These are phyloP conservation scores for Nigrospora osmanthi DNA, from an alignment of 2,329 filamentous ascomycete genomes.

Conservation along the genomic window DNA sequence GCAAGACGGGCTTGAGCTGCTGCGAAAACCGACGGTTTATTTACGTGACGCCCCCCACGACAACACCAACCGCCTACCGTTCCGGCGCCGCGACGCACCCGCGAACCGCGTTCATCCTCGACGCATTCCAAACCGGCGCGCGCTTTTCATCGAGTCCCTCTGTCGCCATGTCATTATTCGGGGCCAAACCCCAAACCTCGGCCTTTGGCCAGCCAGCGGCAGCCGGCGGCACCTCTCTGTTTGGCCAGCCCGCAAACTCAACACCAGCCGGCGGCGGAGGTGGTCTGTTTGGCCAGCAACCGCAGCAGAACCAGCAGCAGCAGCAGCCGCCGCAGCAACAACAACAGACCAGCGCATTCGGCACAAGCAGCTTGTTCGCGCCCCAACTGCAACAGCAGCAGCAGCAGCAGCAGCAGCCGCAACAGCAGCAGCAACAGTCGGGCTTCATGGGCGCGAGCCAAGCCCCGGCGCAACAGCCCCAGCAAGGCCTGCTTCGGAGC, in stretches of 20 bases:
- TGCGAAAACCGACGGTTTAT: too few relatives aligned
- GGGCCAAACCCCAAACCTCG: conserved; percentile 4
- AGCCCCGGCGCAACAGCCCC: conserved; percentile 15
- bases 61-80: too few relatives aligned
- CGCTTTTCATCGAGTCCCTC: conserved; percentile 3
- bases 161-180: conserved; percentile 23
- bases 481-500: conserved; percentile 25
- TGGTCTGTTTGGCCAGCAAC: conserved; percentile 7
- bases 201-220: conserved; percentile 22
- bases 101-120: too few relatives aligned
- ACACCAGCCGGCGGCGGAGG: conserved; percentile 3
- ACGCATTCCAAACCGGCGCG: too few relatives aligned
- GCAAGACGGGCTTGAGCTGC: too few relatives aligned
- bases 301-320: conserved; percentile 14
- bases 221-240: conserved; percentile 9
- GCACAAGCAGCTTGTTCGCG: conserved; percentile 28
- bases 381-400: conserved; percentile 28
- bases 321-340: too few relatives aligned
- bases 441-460: conserved; percentile 34
- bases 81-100: too few relatives aligned
- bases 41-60: too few relatives aligned
- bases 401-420: conserved; percentile 26
- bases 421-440: conserved; percentile 26
- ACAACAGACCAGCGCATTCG: background rate
- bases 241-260: conserved; percentile 19